Conservation (phyloP, 2,329 filamentous ascomycete genomes). For the Fusarium floridanum region DNA sequence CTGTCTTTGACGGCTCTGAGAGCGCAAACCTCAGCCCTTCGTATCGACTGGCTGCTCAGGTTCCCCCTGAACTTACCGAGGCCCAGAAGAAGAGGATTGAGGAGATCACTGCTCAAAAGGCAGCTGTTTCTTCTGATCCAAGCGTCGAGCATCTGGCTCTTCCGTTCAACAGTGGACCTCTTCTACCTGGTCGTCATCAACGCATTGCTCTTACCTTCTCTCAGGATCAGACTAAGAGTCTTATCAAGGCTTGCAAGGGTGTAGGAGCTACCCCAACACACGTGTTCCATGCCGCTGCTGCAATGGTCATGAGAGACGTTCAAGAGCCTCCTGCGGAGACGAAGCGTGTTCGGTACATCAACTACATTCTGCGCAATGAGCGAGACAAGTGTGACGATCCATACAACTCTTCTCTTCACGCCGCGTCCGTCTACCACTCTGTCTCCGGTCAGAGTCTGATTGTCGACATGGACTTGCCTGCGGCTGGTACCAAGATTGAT, state of each 20-base stretch:
- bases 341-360: constrained; percentile 44
- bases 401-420: constrained; percentile 41
- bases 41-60: constrained; percentile 11
- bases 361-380: constrained; percentile 52
- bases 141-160: constrained; percentile 14
- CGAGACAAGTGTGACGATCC: constrained; percentile 41
- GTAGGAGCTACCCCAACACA: constrained; percentile 47
- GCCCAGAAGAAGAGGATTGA: neutral
- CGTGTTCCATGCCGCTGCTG: constrained; percentile 51
- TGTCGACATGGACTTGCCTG: constrained; percentile 41
- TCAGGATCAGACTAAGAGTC: constrained; percentile 20
- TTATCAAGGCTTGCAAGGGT: constrained; percentile 37
- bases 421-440: constrained; percentile 50
- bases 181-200: constrained; percentile 42
- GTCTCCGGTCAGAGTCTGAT: constrained; percentile 43
- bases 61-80: rapidly evolving
- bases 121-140: neutral
- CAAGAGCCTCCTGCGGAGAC: constrained; percentile 6
- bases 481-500: rapidly evolving
- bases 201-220: constrained; percentile 41
- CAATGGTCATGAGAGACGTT: constrained; percentile 47
- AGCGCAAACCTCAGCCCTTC: constrained; percentile 22
- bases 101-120: constrained; percentile 10
- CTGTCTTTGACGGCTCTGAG: constrained; percentile 40
- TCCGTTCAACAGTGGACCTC: constrained; percentile 35